phyloP scores from a whole-genome alignment of 2,329 filamentous ascomycete species.

The Penicillium sp. region DNA sequence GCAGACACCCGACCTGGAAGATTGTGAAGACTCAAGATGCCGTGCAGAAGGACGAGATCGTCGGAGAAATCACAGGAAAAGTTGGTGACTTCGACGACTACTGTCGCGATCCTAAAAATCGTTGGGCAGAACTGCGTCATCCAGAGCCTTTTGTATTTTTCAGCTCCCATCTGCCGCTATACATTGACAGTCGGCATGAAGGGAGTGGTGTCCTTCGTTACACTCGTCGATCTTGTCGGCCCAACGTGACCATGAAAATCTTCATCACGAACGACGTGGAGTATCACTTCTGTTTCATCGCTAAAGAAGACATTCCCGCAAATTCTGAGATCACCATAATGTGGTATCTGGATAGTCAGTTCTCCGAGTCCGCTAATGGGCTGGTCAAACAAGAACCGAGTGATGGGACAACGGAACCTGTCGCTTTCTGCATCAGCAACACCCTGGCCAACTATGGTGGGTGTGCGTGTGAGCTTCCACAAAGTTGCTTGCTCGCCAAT shows the following conservation, averaged over 20 bases:
- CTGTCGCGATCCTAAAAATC: constrained; percentile 58
- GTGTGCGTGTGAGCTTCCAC: constrained; percentile 41
- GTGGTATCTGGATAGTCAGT: constrained; percentile 44
- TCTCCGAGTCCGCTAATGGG: constrained; percentile 36
- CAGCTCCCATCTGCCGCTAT: constrained; percentile 79
- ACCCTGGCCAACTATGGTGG: constrained; percentile 47
- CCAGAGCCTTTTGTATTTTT: constrained; percentile 73
- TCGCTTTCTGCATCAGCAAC: constrained; percentile 44
- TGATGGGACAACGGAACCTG: constrained; percentile 38
- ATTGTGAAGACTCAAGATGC: constrained; percentile 47
- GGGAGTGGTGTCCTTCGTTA: constrained; percentile 74
- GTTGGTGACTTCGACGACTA: constrained; percentile 70
- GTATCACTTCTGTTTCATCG: constrained; percentile 90
- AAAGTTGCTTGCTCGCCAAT: constrained; percentile 38
- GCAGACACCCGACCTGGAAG: constrained; percentile 63
- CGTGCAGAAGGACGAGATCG: constrained; percentile 50
- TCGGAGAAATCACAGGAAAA: constrained; percentile 70
- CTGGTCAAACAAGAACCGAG: constrained; percentile 39
- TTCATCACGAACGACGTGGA: constrained; percentile 71
- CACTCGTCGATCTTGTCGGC: constrained; percentile 83
- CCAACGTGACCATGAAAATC: constrained; percentile 83
- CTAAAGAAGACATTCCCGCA: constrained; percentile 67
- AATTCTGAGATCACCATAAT: constrained; percentile 45
- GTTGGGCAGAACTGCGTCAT: constrained; percentile 59
- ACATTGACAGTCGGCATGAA: constrained; percentile 84